Percentiles rank a stretch among this genome's conserved stretches.
phyloP scores from a whole-genome alignment of 2,329 filamentous ascomycete genomes.

The Cladosporium oxysporum region DNA sequence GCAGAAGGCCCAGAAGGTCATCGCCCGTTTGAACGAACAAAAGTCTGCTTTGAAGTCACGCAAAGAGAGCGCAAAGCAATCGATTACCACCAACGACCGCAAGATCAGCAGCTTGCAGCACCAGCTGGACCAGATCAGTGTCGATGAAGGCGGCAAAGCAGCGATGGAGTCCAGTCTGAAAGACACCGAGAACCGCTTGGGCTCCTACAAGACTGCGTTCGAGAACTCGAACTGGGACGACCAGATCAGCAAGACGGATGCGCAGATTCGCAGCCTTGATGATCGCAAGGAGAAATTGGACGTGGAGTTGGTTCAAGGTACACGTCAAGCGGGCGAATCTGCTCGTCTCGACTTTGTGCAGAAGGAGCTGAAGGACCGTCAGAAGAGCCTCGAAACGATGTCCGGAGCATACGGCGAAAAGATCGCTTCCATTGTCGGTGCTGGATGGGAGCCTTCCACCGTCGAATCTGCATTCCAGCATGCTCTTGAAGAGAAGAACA shows the following conservation, averaged over 20 bases:
- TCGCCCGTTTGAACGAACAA: conserved; percentile 73
- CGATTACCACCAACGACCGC: conserved; percentile 72
- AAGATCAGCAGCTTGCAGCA: conserved; percentile 67
- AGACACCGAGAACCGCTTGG: conserved; percentile 66
- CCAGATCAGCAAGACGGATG: conserved; percentile 67
- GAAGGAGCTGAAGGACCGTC: conserved; percentile 73
- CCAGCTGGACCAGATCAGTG: conserved; percentile 69
- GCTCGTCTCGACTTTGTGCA: conserved; percentile 82
- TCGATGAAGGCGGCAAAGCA: conserved; percentile 83
- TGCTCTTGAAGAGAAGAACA: conserved; percentile 59
- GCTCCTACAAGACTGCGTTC: conserved; percentile 63
- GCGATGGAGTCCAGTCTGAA: conserved; percentile 72
- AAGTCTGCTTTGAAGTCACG: conserved; percentile 72
- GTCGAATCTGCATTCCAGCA: conserved; percentile 72
- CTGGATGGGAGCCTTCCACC: conserved; percentile 67
- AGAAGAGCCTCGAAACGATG: conserved; percentile 76
- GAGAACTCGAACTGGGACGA: conserved; percentile 68
- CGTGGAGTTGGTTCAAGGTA: conserved; percentile 80
- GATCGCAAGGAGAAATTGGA: conserved; percentile 71
- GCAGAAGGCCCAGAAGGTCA: conserved; percentile 67
- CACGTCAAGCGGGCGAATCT: conserved; percentile 75
- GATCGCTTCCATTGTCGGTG: conserved; percentile 64
- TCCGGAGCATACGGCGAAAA: conserved; percentile 71
- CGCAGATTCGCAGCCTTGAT: conserved; percentile 68
- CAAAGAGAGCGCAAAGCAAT: conserved; percentile 71